Conservation (phyloP, 108 stramenopile genomes). For the Nannochloropsis salina region DNA sequence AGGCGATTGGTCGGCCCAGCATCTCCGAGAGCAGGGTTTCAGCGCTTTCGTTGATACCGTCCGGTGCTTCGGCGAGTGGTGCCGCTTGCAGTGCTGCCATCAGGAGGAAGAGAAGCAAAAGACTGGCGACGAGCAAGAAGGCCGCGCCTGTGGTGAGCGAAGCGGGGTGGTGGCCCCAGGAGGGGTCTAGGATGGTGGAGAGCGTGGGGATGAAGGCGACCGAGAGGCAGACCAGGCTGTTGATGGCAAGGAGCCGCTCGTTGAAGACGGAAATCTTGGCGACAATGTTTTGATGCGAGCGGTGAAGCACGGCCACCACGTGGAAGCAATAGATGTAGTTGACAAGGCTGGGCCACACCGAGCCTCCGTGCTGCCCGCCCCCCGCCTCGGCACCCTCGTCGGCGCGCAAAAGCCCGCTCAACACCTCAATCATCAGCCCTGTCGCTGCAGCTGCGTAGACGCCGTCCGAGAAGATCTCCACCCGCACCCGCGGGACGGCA, state of each 20-base stretch:
- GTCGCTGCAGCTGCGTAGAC: neutral
- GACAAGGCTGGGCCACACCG: neutral
- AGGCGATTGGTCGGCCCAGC: neutral
- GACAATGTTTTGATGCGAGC: neutral
- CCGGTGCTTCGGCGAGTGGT: slow-evolving; percentile 7
- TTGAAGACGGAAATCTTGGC: neutral
- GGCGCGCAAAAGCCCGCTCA: neutral
- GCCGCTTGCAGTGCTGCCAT: neutral
- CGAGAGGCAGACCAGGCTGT: neutral
- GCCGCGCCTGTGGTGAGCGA: neutral
- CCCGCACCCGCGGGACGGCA: neutral
- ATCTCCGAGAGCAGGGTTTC: slow-evolving; percentile 1
- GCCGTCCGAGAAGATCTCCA: neutral
- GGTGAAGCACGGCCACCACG: neutral
- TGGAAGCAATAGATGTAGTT: slow-evolving; percentile 8
- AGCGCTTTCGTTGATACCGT: neutral
- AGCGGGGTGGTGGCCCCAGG: neutral
- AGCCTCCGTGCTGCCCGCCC: neutral
- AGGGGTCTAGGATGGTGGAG: neutral
- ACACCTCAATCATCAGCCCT: neutral
- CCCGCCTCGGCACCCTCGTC: neutral
- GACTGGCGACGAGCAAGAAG: slow-evolving; percentile 2
- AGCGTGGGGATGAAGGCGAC: neutral
- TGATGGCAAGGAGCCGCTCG: neutral
- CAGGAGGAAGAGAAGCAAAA: neutral